A percentile compares a stretch with the other conserved stretches of the same genome.
Conservation (phyloP, 108 stramenopile genomes). For the Cylindrotheca closterium region DNA sequence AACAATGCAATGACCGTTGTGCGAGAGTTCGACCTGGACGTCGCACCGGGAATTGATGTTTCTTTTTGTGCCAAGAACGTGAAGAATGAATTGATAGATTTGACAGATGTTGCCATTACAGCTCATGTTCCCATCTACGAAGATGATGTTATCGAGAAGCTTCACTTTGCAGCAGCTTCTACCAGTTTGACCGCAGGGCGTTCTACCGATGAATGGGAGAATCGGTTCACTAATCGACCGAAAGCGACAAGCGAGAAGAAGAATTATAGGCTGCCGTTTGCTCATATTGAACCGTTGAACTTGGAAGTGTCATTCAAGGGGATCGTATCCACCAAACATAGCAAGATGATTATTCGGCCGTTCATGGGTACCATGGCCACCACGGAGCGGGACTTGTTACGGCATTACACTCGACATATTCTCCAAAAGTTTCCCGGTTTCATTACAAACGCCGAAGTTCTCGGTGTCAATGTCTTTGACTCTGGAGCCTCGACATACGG, state of each 20-base stretch:
- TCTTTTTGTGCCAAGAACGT: not conserved
- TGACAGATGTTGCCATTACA: not conserved
- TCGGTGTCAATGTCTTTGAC: slow-evolving; percentile 7
- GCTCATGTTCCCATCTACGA: not conserved
- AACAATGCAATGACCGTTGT: not conserved
- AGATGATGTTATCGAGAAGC: not conserved
- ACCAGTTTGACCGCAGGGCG: not conserved
- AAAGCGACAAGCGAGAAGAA: not conserved
- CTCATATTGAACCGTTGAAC: slow-evolving; percentile 3
- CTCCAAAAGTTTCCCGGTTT: slow-evolving; percentile 1
- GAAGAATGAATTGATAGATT: not conserved
- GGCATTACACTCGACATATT: not conserved
- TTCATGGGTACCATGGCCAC: slow-evolving; percentile 5
- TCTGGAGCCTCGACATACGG: not conserved
- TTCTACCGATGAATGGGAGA: not conserved
- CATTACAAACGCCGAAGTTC: slow-evolving; percentile 3
- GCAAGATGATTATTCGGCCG: not conserved
- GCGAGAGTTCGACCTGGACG: not conserved
- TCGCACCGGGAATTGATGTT: not conserved
- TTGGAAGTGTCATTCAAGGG: not conserved
- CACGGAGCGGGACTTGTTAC: not conserved
- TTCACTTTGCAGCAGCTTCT: not conserved
- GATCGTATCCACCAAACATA: slow-evolving; percentile 6
- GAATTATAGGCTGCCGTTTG: not conserved
- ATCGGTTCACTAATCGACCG: not conserved